Evolutionary conservation across 176 grass and related monocot species (phyloP).

Genomic region (Zoysia pacifica): DNA sequence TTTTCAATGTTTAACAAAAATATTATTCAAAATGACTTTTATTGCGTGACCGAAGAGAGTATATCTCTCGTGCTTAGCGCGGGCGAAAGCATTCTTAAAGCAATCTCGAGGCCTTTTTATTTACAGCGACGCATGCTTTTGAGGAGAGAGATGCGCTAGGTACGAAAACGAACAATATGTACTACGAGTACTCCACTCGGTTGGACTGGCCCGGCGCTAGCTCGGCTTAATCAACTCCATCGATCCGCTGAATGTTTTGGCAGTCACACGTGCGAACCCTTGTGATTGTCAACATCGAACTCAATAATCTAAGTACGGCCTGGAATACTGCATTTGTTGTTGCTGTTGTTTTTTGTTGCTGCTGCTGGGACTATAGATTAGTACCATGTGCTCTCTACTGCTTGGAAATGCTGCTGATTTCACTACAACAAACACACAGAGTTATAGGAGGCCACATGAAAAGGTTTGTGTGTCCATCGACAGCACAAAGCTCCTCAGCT

Average conservation of each 20-base stretch:
- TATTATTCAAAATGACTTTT: too few species aligned
- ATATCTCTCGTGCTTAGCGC: too few species aligned
- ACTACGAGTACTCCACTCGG: too few species aligned
- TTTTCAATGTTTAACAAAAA: too few species aligned
- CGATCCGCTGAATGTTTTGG: conserved; percentile 45
- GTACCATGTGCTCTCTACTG: conserved; percentile 18
- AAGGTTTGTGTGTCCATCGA: too few species aligned
- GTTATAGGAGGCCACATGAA: too few species aligned
- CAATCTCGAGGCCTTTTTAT: conserved; percentile 46
- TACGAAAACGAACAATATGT: conserved; percentile 18
- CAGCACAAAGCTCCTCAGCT: too few species aligned
- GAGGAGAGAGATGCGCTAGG: conserved; percentile 23
- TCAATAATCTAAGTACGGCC: not conserved
- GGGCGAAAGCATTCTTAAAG: conserved; percentile 39
- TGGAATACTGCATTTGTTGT: not conserved
- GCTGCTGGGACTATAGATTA: not conserved
- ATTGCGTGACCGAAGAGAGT: not conserved
- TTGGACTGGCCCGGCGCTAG: not conserved
- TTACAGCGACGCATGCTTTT: conserved; percentile 34
- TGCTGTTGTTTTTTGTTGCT: not conserved
- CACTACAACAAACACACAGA: too few species aligned
- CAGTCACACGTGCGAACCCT: conserved; percentile 41
- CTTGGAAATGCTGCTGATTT: not conserved
- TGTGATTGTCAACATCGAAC: conserved; percentile 11
- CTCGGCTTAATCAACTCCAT: not conserved